These are phyloP conservation scores for Diaporthe batatas DNA, from an alignment of 2,329 filamentous ascomycete species.

Conservation along the genomic window DNA sequence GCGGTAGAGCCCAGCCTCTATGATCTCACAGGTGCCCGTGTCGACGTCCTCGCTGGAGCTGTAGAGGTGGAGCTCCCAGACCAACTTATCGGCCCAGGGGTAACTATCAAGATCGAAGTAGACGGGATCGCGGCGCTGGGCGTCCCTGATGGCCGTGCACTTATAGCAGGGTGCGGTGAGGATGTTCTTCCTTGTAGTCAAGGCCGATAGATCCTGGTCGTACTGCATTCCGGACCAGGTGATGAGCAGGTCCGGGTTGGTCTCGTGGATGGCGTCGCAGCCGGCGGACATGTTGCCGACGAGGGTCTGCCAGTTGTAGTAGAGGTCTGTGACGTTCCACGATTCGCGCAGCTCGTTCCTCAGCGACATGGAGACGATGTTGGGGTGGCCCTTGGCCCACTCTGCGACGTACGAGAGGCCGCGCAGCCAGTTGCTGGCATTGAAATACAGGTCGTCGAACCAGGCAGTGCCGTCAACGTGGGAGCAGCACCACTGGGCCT, in stretches of 20 bases:
- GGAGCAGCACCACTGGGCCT: slow-evolving; percentile 61
- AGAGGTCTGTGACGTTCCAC: slow-evolving; percentile 51
- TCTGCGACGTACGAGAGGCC: slow-evolving; percentile 65
- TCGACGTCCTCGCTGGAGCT: slow-evolving; percentile 56
- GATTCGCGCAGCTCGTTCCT: slow-evolving; percentile 58
- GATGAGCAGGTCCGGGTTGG: slow-evolving; percentile 60
- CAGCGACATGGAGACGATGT: slow-evolving; percentile 56
- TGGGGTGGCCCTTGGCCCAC: slow-evolving; percentile 57
- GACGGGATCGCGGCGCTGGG: slow-evolving; percentile 56
- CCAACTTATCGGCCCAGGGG: slow-evolving; percentile 62
- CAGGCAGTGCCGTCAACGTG: slow-evolving; percentile 65
- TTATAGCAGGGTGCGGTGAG: slow-evolving; percentile 58
- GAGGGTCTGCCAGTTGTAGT: slow-evolving; percentile 62
- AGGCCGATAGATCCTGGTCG: slow-evolving; percentile 60
- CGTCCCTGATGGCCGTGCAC: slow-evolving; percentile 58
- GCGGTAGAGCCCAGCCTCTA: slow-evolving; percentile 63
- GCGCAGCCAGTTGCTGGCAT: slow-evolving; percentile 66
- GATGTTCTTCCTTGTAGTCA: slow-evolving; percentile 56
- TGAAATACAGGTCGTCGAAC: slow-evolving; percentile 69
- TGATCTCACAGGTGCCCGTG: slow-evolving; percentile 60
- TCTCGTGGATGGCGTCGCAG: slow-evolving; percentile 57
- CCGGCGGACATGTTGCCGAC: slow-evolving; percentile 59
- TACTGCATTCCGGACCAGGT: slow-evolving; percentile 64
- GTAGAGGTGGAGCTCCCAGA: slow-evolving; percentile 62
- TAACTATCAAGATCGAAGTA: slow-evolving; percentile 61